Evolutionary conservation across 306 rosid genomes (phyloP).

Genomic region (Trifolium subterraneum): DNA sequence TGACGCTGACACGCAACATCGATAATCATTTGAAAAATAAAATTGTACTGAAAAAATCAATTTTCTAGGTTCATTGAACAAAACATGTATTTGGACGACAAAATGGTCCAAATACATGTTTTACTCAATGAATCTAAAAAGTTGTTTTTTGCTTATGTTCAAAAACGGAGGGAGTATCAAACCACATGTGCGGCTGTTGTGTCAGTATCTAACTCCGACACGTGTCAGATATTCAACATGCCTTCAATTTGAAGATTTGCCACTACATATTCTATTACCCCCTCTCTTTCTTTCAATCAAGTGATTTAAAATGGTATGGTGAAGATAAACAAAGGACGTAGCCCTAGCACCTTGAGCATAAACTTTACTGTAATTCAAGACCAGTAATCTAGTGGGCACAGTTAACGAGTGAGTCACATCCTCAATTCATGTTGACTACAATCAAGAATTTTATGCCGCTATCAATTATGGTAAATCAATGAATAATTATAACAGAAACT

Average conservation of each 20-base stretch:
- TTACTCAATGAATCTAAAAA: no score
- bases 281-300: slow-evolving; percentile 6
- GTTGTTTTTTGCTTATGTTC: no score
- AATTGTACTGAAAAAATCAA: no score
- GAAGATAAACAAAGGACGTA: background rate
- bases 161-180: no score
- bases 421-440: background rate
- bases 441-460: slow-evolving; percentile 1
- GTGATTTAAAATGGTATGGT: slow-evolving; percentile 1
- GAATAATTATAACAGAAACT: slow-evolving; percentile 23
- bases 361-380: slow-evolving; percentile 1
- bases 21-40: no score
- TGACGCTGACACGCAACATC: background rate
- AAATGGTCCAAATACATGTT: no score
- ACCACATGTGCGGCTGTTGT: background rate
- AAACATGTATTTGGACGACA: no score
- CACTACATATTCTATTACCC: background rate
- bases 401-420: background rate
- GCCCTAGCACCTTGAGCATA: background rate
- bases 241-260: background rate
- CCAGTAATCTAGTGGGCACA: slow-evolving; percentile 13
- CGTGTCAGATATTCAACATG: no score
- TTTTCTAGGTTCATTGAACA: no score
- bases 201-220: background rate
- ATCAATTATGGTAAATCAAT: background rate